Percentiles rank a stretch among this genome's conserved stretches.
Conservation (phyloP, 1,139 yeast species). For the Hansenula lynferdii region DNA sequence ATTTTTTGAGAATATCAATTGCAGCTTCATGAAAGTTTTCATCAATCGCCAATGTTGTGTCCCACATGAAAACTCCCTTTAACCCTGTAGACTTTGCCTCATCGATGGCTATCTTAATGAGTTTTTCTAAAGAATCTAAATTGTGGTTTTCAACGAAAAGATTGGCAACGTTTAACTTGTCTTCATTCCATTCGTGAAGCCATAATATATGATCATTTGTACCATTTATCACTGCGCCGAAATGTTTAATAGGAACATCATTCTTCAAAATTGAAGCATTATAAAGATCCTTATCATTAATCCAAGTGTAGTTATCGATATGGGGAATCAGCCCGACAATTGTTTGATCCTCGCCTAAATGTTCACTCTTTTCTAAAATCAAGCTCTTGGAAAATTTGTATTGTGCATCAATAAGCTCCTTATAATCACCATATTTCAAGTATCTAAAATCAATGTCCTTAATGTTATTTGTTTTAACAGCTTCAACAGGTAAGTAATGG, state of each 20-base stretch:
- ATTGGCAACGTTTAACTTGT: constrained; percentile 29
- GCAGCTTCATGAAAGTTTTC: constrained; percentile 3
- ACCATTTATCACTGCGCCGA: constrained; percentile 14
- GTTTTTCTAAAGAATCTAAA: constrained; percentile 10
- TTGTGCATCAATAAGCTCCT: constrained; percentile 26
- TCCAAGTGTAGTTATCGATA: constrained; percentile 35
- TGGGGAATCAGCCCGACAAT: constrained; percentile 33
- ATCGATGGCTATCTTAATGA: constrained; percentile 11
- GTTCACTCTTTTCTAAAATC: constrained; percentile 4
- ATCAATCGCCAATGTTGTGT: constrained; percentile 11
- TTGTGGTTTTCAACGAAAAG: constrained; percentile 18
- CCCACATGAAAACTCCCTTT: constrained; percentile 16
- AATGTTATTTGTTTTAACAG: constrained; percentile 5
- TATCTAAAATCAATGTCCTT: constrained; percentile 20
- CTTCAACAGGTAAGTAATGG: constrained; percentile 17
- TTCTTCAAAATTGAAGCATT: constrained; percentile 14
- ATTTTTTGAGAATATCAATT: constrained; percentile 7
- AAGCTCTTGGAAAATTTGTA: constrained; percentile 23
- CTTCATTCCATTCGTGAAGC: constrained; percentile 40
- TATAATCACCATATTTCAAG: constrained; percentile 30
- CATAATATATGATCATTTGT: constrained; percentile 33
- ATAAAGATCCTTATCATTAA: constrained; percentile 36
- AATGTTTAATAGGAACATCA: constrained; percentile 5
- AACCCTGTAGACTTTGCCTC: constrained; percentile 11
- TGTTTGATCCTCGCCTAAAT: constrained; percentile 26